Evolutionary conservation across 2,329 filamentous ascomycete genomes (phyloP), one percentile per base, ranked within the genome.

Genomic region (Purpureocillium takamizusanense): DNA sequence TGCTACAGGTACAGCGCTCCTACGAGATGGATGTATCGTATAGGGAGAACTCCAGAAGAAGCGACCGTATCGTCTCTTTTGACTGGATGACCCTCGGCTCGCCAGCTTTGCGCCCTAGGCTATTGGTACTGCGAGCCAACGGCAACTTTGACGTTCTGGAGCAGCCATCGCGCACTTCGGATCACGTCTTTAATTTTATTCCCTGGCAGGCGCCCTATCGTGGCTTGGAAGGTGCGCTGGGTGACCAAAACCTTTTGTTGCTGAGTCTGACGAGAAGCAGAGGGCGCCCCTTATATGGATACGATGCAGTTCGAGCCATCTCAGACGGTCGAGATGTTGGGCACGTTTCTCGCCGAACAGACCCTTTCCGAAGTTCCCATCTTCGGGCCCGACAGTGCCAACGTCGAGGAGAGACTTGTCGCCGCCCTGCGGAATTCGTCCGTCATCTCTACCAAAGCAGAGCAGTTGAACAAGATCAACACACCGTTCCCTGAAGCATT

Each of bases 41-140:
- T 46, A 61, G 66, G 18, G 71, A 74, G 36, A 59, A 63, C 25
- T 61, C 63, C 25, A 63, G 69, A 46, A 72, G 72, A 54, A 67
- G 71, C 47, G 74, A 81, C 39, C 69, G 74, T 15, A 79, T 82
- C 25, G 75, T 82, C 7, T 81, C 78, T 0, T 82, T 82, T 53
- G 78, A 83, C 52, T 83, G 78, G 78, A 62, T 81, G 9, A 80
- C 74, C 4, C 61, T 80, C 34, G 65, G 70, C 10, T 75, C 72
- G 4, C 63, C 74, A 4, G 66, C 68, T 12, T 51, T 79, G 35
- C 69, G 69, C 17, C 75, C 76, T 23, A 67, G 78, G n/a, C 60
- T 78, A 30, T 54, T 82, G 17, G 75, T 76, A 2, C 55, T 82
- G 18, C 67, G 77, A 18, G 74, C 74, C 27, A 81, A 72, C 44